phyloP scores from a whole-genome alignment of 768 basidiomycete species.

The Trametopsis cervina region DNA sequence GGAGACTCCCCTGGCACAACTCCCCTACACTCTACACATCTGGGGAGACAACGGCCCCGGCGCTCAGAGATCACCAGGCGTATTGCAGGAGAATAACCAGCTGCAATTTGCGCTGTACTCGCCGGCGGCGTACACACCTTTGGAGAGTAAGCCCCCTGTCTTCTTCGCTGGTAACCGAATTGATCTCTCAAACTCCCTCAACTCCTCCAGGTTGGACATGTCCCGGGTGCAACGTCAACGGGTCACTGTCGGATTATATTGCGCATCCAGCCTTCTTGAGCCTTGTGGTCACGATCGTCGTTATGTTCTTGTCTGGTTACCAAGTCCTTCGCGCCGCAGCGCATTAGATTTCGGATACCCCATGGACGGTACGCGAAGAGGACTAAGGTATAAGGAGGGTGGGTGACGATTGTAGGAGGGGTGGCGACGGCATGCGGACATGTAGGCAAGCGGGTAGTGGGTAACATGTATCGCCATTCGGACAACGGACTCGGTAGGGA shows the following conservation, averaged over 20 bases:
- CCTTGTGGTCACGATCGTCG: constrained; percentile 46
- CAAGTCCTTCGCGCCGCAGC: constrained; percentile 38
- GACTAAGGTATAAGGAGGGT: too few species aligned
- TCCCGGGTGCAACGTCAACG: constrained; percentile 37
- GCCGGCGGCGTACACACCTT: constrained; percentile 62
- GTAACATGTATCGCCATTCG: neutral
- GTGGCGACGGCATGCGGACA: neutral
- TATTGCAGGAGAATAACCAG: constrained; percentile 59
- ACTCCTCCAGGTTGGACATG: constrained; percentile 47
- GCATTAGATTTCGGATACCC: too few species aligned
- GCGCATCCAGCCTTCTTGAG: constrained; percentile 52
- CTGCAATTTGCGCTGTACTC: constrained; percentile 82
- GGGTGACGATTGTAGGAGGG: too few species aligned
- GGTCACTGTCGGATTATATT: constrained; percentile 27
- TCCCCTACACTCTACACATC: constrained; percentile 72
- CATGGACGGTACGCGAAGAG: too few species aligned
- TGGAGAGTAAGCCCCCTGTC: constrained; percentile 34
- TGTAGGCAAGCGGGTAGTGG: neutral
- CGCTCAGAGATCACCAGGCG: constrained; percentile 52
- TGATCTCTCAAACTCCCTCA: constrained; percentile 1
- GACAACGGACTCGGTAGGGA: constrained; percentile 6
- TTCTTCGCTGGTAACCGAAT: neutral
- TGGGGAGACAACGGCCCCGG: constrained; percentile 75
- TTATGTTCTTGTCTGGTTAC: constrained; percentile 64
- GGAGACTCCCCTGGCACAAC: constrained; percentile 64